Evolutionary conservation across 192 early-diverging fungal genomes (phyloP).

Genomic region (Pecoramyces ruminantium): DNA sequence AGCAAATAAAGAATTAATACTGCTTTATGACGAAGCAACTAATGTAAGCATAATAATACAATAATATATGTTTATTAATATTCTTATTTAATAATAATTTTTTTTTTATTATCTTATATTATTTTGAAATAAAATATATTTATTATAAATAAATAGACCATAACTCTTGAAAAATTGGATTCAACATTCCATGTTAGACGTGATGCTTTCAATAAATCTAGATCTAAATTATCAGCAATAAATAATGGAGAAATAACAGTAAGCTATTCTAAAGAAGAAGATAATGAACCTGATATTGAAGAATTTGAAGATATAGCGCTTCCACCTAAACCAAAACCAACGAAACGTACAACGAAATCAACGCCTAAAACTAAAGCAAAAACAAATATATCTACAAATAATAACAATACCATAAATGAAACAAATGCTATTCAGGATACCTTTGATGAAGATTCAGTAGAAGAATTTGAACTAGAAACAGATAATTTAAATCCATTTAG

Average conservation of each 20-base stretch:
- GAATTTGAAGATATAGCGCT: not conserved
- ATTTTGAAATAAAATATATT: no score
- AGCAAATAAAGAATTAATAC: not conserved
- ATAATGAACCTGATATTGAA: no score
- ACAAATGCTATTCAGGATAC: no score
- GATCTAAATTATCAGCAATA: not conserved
- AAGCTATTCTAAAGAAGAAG: no score
- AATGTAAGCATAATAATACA: not conserved
- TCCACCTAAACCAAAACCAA: not conserved
- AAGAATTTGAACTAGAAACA: not conserved
- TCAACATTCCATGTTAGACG: not conserved
- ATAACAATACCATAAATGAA: no score
- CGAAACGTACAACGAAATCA: not conserved
- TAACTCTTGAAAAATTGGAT: not conserved
- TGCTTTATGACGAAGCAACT: not conserved
- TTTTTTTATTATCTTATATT: no score
- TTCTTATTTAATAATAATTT: no score
- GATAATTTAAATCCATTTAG: not conserved
- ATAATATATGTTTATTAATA: no score
- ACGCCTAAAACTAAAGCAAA: not conserved
- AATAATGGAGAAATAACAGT: not conserved
- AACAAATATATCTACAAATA: not conserved
- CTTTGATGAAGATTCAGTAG: not conserved
- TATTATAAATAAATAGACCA: not conserved
- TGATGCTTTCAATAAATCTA: not conserved